A percentile compares a stretch with the other conserved stretches of the same genome.
phyloP scores from a whole-genome alignment of 2,329 filamentous ascomycete genomes.

The Lecanicillium sp. region DNA sequence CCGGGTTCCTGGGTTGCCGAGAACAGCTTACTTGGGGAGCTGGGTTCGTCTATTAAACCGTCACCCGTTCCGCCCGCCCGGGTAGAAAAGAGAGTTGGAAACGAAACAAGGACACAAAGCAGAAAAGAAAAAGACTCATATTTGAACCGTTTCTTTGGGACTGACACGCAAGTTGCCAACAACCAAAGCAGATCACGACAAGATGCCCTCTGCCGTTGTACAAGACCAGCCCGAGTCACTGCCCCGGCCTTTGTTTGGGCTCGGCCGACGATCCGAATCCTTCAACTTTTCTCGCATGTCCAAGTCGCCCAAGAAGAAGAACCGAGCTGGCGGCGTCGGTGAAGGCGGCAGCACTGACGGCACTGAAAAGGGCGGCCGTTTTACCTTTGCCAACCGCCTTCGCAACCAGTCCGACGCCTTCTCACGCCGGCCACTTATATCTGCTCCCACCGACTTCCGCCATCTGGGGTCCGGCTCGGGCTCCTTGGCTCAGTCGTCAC shows the following conservation, averaged over 20 bases:
- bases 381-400: constrained; percentile 38
- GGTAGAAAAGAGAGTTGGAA: too few species aligned
- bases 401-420: constrained; percentile 36
- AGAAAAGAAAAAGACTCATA: too few species aligned
- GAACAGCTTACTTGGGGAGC: too few species aligned
- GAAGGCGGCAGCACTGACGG: constrained; percentile 23
- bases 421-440: constrained; percentile 48
- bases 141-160: too few species aligned
- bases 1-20: too few species aligned
- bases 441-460: constrained; percentile 51
- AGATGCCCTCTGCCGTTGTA: constrained; percentile 16
- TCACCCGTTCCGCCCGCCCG: too few species aligned
- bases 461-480: constrained; percentile 41
- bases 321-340: too few species aligned
- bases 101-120: too few species aligned
- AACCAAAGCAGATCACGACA: constrained; percentile 13
- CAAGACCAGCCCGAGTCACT: constrained; percentile 21
- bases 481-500: too few species aligned
- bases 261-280: too few species aligned
- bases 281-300: constrained; percentile 4
- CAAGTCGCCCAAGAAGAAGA: constrained; percentile 12
- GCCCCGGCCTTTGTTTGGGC: constrained; percentile 16
- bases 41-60: too few species aligned
- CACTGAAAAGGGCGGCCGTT: too few species aligned
- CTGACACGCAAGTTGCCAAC: constrained; percentile 10